Conservation (phyloP, 345 rosid genomes). For the Melaleuca quinquenervia region DNA sequence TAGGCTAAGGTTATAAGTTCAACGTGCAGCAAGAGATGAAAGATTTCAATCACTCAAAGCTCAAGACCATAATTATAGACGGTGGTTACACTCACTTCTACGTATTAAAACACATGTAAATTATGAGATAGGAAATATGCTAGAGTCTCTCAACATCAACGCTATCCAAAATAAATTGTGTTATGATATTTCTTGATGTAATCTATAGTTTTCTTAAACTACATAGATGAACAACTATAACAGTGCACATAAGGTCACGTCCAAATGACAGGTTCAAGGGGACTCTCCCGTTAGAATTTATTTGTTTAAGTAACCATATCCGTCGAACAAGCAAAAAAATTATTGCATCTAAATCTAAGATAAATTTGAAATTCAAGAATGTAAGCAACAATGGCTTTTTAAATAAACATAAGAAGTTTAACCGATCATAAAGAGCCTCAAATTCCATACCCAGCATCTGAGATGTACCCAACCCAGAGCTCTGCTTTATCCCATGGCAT, state of each 20-base stretch:
- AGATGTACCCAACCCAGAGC: constrained; percentile 87
- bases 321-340: neutral
- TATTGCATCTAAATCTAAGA: neutral
- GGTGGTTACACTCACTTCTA: neutral
- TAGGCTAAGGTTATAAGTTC: neutral
- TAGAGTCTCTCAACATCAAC: neutral
- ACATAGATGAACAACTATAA: neutral
- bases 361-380: neutral
- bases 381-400: neutral
- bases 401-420: neutral
- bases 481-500: constrained; percentile 98
- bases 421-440: neutral
- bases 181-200: neutral
- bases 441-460: constrained; percentile 63
- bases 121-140: neutral
- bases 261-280: neutral
- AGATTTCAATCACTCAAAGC: too few relatives aligned
- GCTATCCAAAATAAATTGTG: neutral
- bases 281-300: neutral
- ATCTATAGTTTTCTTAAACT: neutral
- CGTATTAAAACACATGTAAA: neutral
- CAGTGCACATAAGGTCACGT: neutral
- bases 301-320: neutral
- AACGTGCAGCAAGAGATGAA: neutral
- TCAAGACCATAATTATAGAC: neutral